phyloP scores from a whole-genome alignment of 805 yeast species.

The Lachancea mirantina region DNA sequence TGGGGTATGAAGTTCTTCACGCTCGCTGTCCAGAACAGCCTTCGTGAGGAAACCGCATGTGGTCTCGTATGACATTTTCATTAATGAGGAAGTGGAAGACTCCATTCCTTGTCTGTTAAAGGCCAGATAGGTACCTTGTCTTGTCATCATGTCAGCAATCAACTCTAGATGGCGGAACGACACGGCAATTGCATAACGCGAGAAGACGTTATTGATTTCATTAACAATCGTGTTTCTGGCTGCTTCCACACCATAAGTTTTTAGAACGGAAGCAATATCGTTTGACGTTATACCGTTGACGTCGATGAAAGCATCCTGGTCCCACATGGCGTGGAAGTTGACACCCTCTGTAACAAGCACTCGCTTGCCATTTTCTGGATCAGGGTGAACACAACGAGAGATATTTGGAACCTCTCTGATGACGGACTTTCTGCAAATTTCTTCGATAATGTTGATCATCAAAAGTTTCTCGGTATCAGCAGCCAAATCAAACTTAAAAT shows the following conservation, averaged over 20 bases:
- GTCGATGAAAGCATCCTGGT: constrained; percentile 85
- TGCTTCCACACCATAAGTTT: constrained; percentile 96
- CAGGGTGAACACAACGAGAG: constrained; percentile 88
- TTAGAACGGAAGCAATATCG: constrained; percentile 85
- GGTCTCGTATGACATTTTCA: constrained; percentile 99
- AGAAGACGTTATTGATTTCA: constrained; percentile 93
- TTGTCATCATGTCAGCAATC: constrained; percentile 98
- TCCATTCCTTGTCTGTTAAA: constrained; percentile 98
- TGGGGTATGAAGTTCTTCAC: constrained; percentile 84
- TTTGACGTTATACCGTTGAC: constrained; percentile 86
- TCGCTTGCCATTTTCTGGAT: constrained; percentile 62
- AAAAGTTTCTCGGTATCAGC: constrained; percentile 85
- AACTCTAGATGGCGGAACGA: constrained; percentile 90
- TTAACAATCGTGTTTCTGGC: constrained; percentile 96
- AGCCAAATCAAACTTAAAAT: constrained; percentile 73
- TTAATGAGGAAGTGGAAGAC: constrained; percentile 87
- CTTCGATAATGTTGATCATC: constrained; percentile 96
- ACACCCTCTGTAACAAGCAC: constrained; percentile 94
- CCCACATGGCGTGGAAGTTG: constrained; percentile 97
- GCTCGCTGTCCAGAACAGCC: constrained; percentile 88
- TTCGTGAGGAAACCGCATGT: constrained; percentile 95
- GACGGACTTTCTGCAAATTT: constrained; percentile 79
- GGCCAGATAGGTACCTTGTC: constrained; percentile 95
- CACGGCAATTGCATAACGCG: constrained; percentile 91
- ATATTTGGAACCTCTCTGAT: constrained; percentile 87